Evolutionary conservation across 23 red algal species (phyloP).

Genomic region (Gracilaria domingensis): DNA sequence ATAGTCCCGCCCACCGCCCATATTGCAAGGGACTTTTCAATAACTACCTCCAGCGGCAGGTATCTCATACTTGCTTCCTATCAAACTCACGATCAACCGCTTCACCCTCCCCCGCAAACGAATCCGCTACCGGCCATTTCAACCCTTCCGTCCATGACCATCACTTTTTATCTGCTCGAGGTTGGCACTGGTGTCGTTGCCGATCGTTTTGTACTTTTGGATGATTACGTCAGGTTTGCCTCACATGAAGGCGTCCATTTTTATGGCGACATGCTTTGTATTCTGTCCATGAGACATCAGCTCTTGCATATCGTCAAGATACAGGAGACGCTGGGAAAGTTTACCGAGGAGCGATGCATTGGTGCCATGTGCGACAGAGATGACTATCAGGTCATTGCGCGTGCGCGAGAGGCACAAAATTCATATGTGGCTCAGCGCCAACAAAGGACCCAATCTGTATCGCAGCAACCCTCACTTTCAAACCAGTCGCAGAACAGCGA

Average conservation of each 20-base stretch:
- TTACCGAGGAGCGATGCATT: conserved; percentile 37
- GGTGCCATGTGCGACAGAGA: conserved; percentile 61
- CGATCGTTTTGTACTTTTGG: conserved; percentile 59
- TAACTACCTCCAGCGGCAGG: conserved; percentile 24
- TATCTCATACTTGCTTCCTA: conserved; percentile 52
- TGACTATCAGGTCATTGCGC: conserved; percentile 60
- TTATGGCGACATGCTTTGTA: conserved; percentile 71
- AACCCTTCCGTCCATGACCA: conserved; percentile 18
- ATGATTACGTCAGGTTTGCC: conserved; percentile 79
- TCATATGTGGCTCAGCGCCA: not conserved
- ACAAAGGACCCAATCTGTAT: not conserved
- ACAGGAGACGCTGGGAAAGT: conserved; percentile 48
- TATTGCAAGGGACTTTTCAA: conserved; percentile 56
- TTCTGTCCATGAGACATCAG: conserved; percentile 74
- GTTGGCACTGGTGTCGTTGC: conserved; percentile 45
- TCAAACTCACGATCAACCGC: not conserved
- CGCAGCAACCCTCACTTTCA: not conserved
- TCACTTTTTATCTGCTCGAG: conserved; percentile 69
- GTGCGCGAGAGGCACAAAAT: conserved; percentile 55
- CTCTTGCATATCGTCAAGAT: conserved; percentile 69
- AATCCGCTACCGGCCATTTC: conserved; percentile 40
- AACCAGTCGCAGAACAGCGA: not conserved
- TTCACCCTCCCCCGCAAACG: too few species aligned
- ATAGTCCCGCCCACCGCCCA: conserved; percentile 11
- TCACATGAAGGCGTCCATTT: conserved; percentile 75